Conservation (phyloP, 192 early-diverging fungal species). For the Jimgerdemannia flammicorona region DNA sequence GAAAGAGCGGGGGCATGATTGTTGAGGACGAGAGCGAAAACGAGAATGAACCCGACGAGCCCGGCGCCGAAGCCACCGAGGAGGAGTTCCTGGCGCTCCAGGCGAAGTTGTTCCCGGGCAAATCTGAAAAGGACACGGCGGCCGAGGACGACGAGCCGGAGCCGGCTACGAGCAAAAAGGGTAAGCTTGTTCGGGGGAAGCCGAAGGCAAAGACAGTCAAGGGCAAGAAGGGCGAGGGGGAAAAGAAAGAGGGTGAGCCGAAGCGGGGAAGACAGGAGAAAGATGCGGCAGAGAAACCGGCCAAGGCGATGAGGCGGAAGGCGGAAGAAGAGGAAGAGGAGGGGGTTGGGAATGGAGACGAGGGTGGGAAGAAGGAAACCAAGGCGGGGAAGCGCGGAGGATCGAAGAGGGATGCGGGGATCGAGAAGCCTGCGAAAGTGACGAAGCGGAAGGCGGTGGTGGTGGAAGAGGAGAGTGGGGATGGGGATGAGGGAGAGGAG, state of each 20-base stretch:
- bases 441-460: background rate
- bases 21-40: conserved; percentile 1
- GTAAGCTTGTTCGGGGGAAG: background rate
- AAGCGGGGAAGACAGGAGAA: background rate
- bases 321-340: background rate
- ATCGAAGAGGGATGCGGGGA: background rate
- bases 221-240: background rate
- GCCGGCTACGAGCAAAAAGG: background rate
- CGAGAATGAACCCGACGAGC: background rate
- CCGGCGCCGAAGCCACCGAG: background rate
- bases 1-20: background rate
- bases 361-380: background rate
- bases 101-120: conserved; percentile 7
- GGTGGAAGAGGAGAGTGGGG: background rate
- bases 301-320: background rate
- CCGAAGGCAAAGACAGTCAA: background rate
- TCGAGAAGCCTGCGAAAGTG: background rate
- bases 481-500: background rate
- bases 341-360: background rate
- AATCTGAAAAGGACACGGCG: conserved; percentile 1
- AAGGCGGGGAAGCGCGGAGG: background rate
- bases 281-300: background rate
- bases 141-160: conserved; percentile 9
- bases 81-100: background rate
- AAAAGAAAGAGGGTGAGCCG: background rate